These are phyloP conservation scores for Cryphonectria japonica DNA, from an alignment of 2,329 filamentous ascomycete species.

Conservation along the genomic window DNA sequence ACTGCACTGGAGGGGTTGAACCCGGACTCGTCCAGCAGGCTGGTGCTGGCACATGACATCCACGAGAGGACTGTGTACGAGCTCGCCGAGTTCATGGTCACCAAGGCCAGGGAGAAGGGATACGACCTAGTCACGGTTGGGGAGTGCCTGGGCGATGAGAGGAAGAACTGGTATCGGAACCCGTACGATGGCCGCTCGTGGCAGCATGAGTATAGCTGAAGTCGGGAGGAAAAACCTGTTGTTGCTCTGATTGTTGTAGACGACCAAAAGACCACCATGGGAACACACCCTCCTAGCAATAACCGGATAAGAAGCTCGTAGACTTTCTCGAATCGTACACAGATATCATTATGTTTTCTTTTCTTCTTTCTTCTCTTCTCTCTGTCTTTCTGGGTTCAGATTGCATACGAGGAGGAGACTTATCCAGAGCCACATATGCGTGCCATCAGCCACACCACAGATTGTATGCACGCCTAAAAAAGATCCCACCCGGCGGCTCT, in stretches of 20 bases:
- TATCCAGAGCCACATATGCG: neutral
- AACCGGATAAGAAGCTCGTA: neutral
- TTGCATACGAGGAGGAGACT: neutral
- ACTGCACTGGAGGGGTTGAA: slow-evolving; percentile 2
- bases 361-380: neutral
- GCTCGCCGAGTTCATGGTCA: slow-evolving; percentile 49
- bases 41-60: slow-evolving; percentile 48
- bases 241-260: neutral
- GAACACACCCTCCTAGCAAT: neutral
- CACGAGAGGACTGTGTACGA: slow-evolving; percentile 52
- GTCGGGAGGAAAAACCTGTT: neutral
- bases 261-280: neutral
- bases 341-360: neutral
- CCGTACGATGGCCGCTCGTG: slow-evolving; percentile 19
- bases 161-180: slow-evolving; percentile 56
- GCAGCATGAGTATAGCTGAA: neutral
- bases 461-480: neutral
- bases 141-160: slow-evolving; percentile 57
- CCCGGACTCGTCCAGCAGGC: slow-evolving; percentile 10
- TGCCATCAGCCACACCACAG: neutral
- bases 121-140: slow-evolving; percentile 56
- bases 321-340: neutral
- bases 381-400: neutral
- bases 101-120: slow-evolving; percentile 46
- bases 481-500: neutral